Evolutionary conservation across 1,284 basidiomycete species (phyloP).

Genomic region (Tremellales sp.): DNA sequence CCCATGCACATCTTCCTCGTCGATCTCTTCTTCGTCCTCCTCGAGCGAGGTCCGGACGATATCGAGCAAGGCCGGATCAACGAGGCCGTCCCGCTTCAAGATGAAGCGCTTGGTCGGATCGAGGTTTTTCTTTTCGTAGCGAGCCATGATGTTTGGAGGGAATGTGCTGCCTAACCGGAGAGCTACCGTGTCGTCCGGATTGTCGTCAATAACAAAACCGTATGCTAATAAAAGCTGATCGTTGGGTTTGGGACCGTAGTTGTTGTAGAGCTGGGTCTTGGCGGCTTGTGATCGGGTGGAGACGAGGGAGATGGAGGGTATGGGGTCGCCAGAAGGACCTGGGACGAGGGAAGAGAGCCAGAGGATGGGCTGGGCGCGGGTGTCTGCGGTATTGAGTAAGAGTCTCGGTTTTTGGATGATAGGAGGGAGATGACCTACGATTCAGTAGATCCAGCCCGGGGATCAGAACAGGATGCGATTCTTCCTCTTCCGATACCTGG

Average conservation of each 20-base stretch:
- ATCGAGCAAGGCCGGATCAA: conserved; percentile 60
- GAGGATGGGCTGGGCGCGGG: conserved; percentile 64
- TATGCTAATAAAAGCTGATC: conserved; percentile 82
- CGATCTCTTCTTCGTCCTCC: conserved; percentile 55
- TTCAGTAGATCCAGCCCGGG: conserved; percentile 82
- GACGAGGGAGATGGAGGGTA: conserved; percentile 29
- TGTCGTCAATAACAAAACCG: conserved; percentile 70
- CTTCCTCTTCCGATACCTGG: conserved; percentile 26
- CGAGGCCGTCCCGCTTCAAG: conserved; percentile 58
- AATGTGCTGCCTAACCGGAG: conserved; percentile 62
- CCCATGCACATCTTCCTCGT: conserved; percentile 46
- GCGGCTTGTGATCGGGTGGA: conserved; percentile 40
- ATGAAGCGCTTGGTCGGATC: conserved; percentile 55
- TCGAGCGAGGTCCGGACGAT: conserved; percentile 49
- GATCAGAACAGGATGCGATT: conserved; percentile 70
- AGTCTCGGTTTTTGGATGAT: background rate
- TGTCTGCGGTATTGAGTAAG: conserved; percentile 14
- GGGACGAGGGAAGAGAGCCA: conserved; percentile 62
- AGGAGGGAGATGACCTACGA: conserved; percentile 50
- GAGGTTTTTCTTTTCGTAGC: conserved; percentile 24
- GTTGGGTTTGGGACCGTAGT: conserved; percentile 62
- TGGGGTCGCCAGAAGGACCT: conserved; percentile 6
- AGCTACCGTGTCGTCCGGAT: conserved; percentile 78
- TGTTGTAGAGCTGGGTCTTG: conserved; percentile 74
- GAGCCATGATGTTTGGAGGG: conserved; percentile 11